These are phyloP conservation scores for Prunus fruticosa DNA, from an alignment of 306 rosid species.

Conservation along the genomic window DNA sequence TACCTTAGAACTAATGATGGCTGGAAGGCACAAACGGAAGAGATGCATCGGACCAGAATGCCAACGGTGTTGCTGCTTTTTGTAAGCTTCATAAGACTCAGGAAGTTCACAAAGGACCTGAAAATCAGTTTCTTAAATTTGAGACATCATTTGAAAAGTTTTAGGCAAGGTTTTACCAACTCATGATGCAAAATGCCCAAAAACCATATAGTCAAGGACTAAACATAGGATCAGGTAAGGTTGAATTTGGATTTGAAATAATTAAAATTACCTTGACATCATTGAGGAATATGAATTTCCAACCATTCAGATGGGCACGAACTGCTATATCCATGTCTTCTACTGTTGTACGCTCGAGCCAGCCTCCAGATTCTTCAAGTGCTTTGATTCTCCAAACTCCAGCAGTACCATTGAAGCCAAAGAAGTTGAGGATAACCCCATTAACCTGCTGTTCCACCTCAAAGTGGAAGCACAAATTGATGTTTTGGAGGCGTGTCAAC, in stretches of 20 bases:
- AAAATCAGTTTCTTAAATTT: conserved; percentile 19
- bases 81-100: conserved; percentile 73
- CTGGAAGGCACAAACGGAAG: conserved; percentile 69
- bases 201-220: neutral
- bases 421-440: conserved; percentile 64
- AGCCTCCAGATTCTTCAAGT: conserved; percentile 77
- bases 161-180: neutral
- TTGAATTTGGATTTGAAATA: neutral
- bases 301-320: conserved; percentile 74
- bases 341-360: conserved; percentile 79
- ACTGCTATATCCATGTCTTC: conserved; percentile 89
- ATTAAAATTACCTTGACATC: conserved; percentile 61
- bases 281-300: conserved; percentile 75
- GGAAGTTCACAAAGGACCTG: conserved; percentile 84
- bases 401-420: conserved; percentile 82
- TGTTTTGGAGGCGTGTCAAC: conserved; percentile 63
- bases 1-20: conserved; percentile 58
- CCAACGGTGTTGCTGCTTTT: conserved; percentile 72
- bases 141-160: neutral
- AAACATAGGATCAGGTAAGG: neutral
- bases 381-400: conserved; percentile 86
- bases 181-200: neutral
- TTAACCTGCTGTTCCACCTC: conserved; percentile 86
- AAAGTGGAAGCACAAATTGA: conserved; percentile 74
- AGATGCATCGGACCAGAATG: conserved; percentile 80